Evolutionary conservation across 345 rosid species (phyloP).

Genomic region (Hypericum perforatum): DNA sequence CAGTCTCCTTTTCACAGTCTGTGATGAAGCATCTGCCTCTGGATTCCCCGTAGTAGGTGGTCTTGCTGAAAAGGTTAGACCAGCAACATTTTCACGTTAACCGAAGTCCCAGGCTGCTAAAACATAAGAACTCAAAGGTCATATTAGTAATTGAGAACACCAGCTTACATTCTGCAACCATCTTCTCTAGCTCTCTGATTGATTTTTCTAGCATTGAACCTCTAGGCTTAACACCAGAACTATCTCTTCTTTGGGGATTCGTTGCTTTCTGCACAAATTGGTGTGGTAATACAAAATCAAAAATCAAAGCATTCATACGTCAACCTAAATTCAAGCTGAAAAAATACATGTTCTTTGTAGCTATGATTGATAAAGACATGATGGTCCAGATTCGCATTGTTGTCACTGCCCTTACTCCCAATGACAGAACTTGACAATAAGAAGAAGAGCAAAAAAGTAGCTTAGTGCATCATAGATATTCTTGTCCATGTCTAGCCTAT

Average conservation of each 20-base stretch:
- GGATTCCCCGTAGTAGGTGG: constrained; percentile 67
- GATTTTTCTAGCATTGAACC: constrained; percentile 73
- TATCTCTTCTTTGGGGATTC: constrained; percentile 41
- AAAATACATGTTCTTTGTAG: too few relatives aligned
- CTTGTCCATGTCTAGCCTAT: too few relatives aligned
- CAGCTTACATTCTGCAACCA: constrained; percentile 85
- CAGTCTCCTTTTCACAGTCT: constrained; percentile 66
- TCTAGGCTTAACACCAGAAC: constrained; percentile 51
- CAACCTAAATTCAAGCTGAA: neutral
- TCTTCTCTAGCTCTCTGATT: constrained; percentile 75
- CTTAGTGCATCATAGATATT: too few relatives aligned
- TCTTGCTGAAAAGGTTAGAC: constrained; percentile 47
- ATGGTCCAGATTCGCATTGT: too few relatives aligned
- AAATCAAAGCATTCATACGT: neutral
- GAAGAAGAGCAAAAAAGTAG: too few relatives aligned
- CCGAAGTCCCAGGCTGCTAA: constrained; percentile 1
- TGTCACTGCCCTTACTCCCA: too few relatives aligned
- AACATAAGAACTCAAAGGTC: constrained; percentile 5
- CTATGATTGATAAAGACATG: too few relatives aligned
- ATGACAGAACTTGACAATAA: too few relatives aligned
- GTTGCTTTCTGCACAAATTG: constrained; percentile 34
- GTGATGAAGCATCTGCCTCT: constrained; percentile 64
- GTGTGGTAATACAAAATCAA: neutral
- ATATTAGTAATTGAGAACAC: constrained; percentile 1
- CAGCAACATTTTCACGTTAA: constrained; percentile 2